Conservation (phyloP, 2,329 filamentous ascomycete genomes). For the Alternaria ventricosa region DNA sequence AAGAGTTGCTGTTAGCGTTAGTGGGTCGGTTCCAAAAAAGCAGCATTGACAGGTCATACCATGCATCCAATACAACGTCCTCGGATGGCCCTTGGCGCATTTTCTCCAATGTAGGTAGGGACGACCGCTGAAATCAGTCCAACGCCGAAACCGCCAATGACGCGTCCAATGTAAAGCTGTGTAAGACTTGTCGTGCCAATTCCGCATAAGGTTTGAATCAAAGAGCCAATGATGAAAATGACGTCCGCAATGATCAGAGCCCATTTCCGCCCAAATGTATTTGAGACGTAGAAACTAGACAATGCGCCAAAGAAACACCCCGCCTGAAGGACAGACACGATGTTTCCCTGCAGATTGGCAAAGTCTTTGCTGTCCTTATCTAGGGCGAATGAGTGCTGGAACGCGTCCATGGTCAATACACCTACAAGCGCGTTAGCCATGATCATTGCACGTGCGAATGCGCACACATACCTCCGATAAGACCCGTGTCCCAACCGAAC, state of each 20-base stretch:
- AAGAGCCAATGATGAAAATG: slow-evolving; percentile 52
- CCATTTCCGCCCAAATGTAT: slow-evolving; percentile 51
- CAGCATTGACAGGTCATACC: slow-evolving; percentile 4
- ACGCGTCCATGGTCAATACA: slow-evolving; percentile 53
- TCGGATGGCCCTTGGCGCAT: slow-evolving; percentile 52
- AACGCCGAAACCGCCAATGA: slow-evolving; percentile 55
- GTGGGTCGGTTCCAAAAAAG: not conserved
- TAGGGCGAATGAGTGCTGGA: slow-evolving; percentile 52
- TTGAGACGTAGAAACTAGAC: slow-evolving; percentile 51
- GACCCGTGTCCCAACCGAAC: slow-evolving; percentile 48
- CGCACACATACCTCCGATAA: slow-evolving; percentile 34
- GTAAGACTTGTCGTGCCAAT: slow-evolving; percentile 43
- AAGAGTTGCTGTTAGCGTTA: slow-evolving; percentile 39
- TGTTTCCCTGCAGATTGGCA: slow-evolving; percentile 52
- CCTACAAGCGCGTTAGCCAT: slow-evolving; percentile 24
- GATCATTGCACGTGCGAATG: not conserved
- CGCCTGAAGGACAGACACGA: slow-evolving; percentile 53
- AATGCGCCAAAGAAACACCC: slow-evolving; percentile 56
- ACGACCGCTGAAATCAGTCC: slow-evolving; percentile 53
- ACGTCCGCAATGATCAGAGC: slow-evolving; percentile 52
- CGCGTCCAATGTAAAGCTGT: slow-evolving; percentile 52
- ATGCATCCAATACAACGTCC: slow-evolving; percentile 49
- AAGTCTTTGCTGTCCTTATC: slow-evolving; percentile 41
- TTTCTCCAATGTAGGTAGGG: slow-evolving; percentile 55
- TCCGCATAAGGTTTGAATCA: slow-evolving; percentile 51